These are phyloP conservation scores for Periconia sp. DNA, from an alignment of 2,329 filamentous ascomycete species.

Conservation along the genomic window DNA sequence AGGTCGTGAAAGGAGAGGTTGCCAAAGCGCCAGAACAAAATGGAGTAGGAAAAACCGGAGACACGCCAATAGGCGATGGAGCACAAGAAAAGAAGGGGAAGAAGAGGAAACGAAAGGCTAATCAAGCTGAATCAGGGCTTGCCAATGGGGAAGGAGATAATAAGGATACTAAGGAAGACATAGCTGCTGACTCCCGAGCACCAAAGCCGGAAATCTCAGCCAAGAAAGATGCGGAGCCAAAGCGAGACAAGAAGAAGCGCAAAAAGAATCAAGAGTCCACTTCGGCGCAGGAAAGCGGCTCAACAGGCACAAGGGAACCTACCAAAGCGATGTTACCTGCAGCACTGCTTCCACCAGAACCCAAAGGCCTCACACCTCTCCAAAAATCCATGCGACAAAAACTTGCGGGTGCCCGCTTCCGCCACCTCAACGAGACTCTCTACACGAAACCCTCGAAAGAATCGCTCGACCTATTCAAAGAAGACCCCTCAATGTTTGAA, in stretches of 20 bases:
- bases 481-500: slow-evolving; percentile 89
- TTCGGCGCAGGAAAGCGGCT: slow-evolving; percentile 10
- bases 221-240: slow-evolving; percentile 29
- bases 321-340: slow-evolving; percentile 43
- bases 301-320: slow-evolving; percentile 12
- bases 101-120: slow-evolving; percentile 39
- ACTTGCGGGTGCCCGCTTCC: slow-evolving; percentile 92
- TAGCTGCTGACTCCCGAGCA: background rate
- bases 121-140: slow-evolving; percentile 28
- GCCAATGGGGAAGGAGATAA: slow-evolving; percentile 23
- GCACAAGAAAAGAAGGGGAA: slow-evolving; percentile 45
- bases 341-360: slow-evolving; percentile 40
- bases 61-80: slow-evolving; percentile 30
- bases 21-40: slow-evolving; percentile 80
- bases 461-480: slow-evolving; percentile 80
- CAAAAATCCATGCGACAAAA: slow-evolving; percentile 95
- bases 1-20: slow-evolving; percentile 52
- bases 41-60: slow-evolving; percentile 52
- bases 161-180: slow-evolving; percentile 29
- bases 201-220: background rate
- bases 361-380: slow-evolving; percentile 80
- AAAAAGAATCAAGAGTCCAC: slow-evolving; percentile 40
- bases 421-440: slow-evolving; percentile 94
- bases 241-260: slow-evolving; percentile 43
- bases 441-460: slow-evolving; percentile 89